These are phyloP conservation scores for Lepiota subincarnata DNA, from an alignment of 768 basidiomycete species.

Conservation along the genomic window DNA sequence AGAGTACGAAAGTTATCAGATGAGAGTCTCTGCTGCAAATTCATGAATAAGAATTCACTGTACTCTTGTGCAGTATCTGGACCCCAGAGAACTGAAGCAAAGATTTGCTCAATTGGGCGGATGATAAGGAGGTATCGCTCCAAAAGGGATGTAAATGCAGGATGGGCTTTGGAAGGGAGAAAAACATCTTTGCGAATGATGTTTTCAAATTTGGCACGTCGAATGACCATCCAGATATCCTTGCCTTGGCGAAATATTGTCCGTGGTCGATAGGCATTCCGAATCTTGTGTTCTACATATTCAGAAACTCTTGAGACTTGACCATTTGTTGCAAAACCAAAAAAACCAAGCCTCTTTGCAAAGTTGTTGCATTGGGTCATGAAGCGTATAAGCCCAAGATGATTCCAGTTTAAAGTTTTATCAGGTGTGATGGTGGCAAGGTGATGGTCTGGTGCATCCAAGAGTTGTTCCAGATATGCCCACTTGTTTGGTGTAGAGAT, in stretches of 20 bases:
- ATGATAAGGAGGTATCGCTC: neutral
- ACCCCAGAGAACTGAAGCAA: neutral
- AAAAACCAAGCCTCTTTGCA: neutral
- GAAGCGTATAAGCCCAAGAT: neutral
- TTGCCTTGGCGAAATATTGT: neutral
- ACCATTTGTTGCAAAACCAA: neutral
- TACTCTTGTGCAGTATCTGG: neutral
- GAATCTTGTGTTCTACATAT: neutral
- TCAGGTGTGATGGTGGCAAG: neutral
- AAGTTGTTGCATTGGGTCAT: neutral
- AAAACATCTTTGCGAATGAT: neutral
- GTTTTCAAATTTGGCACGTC: neutral
- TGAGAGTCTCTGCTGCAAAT: neutral
- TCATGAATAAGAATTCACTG: slow-evolving; percentile 9
- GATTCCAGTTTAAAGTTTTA: neutral
- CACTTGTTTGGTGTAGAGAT: neutral
- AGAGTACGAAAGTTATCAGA: neutral
- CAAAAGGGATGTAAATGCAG: neutral
- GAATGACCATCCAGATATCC: neutral
- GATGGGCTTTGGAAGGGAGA: neutral
- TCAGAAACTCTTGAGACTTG: neutral
- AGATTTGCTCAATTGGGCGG: slow-evolving; percentile 3
- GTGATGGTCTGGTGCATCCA: neutral
- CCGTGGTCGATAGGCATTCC: neutral
- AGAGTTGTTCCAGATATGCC: neutral